Base-by-base conservation (phyloP, 345 rosid genomes). In the Syzygium jambos region DNA sequence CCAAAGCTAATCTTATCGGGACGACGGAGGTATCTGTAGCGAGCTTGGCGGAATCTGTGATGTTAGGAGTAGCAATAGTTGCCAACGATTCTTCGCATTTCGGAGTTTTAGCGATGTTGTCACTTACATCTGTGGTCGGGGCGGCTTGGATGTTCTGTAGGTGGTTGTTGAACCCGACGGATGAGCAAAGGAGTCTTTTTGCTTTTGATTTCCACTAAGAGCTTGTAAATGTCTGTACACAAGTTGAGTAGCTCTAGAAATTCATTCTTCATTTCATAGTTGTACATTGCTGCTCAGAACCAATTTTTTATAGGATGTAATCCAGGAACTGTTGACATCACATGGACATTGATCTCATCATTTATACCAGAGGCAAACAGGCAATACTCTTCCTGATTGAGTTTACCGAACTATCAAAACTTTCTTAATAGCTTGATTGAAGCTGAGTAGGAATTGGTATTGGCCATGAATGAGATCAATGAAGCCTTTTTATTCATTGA, bases 1-100 rank as follows among this genome's bases (percentile, higher is more conserved):
- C 97, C 38, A 97, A 97, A 90, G 99, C 98, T 53, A 97, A 97
- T 88, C 98, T 97, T 77, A 97, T 96, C 5, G 99, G 96, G 55
- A 93, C 94, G 13, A 97, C 98, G 23, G 99, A 97, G 92, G 91
- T 96, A 84, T 94, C 99, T 61, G 94, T 96, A 22, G 99, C 99
- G 1, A 97, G 99, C 87, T 90, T 96, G 91, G 99, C 99, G 0
- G 99, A 96, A 91, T 96, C 97, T 5, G 78, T 94, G 85, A 97
- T 97, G 98, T 89, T 97, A 52, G 98, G 98, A 85, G 96, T 97
- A 52, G 99, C 94, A 38, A 95, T 97, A 82, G 87, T 96, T 63
- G 99, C 95, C 10, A 97, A 96, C 23, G 98, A 97, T 80, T 93
- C 89, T 85, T 97, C 98, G 13, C 98, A 96, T 90, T 97, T 95